These are phyloP conservation scores for Debaryomyces prosopidis DNA, from an alignment of 805 yeast genomes.

Conservation along the genomic window DNA sequence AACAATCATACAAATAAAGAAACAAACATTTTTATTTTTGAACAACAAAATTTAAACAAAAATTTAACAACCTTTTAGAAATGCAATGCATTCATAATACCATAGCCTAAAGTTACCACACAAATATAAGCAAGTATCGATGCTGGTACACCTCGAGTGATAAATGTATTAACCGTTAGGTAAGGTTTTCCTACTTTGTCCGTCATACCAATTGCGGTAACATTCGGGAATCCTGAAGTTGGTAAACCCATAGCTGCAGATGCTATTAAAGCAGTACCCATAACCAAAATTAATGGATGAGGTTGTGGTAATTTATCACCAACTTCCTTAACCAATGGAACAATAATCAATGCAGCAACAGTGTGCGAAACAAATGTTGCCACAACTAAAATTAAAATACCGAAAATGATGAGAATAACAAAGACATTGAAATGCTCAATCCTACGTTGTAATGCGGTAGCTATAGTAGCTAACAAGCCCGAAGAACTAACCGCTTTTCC, in stretches of 20 bases:
- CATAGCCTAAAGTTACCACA: slow-evolving; percentile 41
- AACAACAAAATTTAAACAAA: neutral
- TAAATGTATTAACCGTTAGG: slow-evolving; percentile 41
- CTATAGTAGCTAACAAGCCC: slow-evolving; percentile 48
- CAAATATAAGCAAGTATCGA: slow-evolving; percentile 36
- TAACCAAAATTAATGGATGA: slow-evolving; percentile 39
- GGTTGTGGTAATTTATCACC: slow-evolving; percentile 38
- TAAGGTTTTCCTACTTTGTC: slow-evolving; percentile 43
- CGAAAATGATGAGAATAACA: slow-evolving; percentile 46
- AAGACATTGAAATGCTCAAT: slow-evolving; percentile 45
- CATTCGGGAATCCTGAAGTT: slow-evolving; percentile 46
- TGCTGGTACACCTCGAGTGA: slow-evolving; percentile 44
- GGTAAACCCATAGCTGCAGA: slow-evolving; percentile 50
- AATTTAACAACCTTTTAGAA: slow-evolving; percentile 12
- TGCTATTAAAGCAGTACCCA: slow-evolving; percentile 42
- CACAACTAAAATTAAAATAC: slow-evolving; percentile 38
- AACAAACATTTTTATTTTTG: neutral
- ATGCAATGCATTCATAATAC: slow-evolving; percentile 34
- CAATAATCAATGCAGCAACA: slow-evolving; percentile 43
- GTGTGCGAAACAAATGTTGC: slow-evolving; percentile 48
- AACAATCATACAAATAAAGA: too few relatives aligned
- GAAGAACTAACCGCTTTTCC: slow-evolving; percentile 53
- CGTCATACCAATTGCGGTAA: slow-evolving; percentile 44
- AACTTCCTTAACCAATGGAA: slow-evolving; percentile 43
- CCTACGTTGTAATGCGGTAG: slow-evolving; percentile 42